A percentile compares a stretch with the other conserved stretches of the same genome.
phyloP scores from a whole-genome alignment of 768 basidiomycete species.

The Hortiboletus campestris region DNA sequence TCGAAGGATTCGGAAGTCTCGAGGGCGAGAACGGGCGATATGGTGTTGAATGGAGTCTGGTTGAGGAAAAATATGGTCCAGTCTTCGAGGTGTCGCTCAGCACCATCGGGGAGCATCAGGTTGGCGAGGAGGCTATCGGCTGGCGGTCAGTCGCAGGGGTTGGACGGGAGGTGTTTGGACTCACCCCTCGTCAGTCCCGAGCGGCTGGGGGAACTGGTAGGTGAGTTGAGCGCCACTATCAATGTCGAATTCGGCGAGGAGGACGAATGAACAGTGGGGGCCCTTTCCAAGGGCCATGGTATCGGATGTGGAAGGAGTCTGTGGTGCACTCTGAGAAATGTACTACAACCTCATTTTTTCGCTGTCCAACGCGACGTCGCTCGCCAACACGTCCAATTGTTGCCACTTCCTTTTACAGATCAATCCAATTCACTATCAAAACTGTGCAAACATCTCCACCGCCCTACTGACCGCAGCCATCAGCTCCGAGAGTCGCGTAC shows the following conservation, averaged over 20 bases:
- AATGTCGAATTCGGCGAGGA: slow-evolving; percentile 99
- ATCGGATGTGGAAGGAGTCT: background rate
- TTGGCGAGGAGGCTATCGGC: slow-evolving; percentile 82
- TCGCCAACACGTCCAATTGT: slow-evolving; percentile 13
- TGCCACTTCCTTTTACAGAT: slow-evolving; percentile 30
- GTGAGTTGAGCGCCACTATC: slow-evolving; percentile 90
- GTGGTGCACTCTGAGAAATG: slow-evolving; percentile 8
- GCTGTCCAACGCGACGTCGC: slow-evolving; percentile 11
- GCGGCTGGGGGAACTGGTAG: slow-evolving; percentile 93
- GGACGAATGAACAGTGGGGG: slow-evolving; percentile 86
- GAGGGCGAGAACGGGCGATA: slow-evolving; percentile 76
- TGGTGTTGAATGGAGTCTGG: slow-evolving; percentile 86
- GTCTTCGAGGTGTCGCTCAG: slow-evolving; percentile 90
- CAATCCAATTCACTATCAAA: slow-evolving; percentile 2
- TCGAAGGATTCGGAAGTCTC: slow-evolving; percentile 46
- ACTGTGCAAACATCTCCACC: slow-evolving; percentile 21
- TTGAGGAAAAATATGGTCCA: slow-evolving; percentile 99
- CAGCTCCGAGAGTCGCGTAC: slow-evolving; percentile 24
- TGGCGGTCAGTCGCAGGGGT: slow-evolving; percentile 1
- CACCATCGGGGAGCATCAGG: slow-evolving; percentile 98
- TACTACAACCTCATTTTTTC: slow-evolving; percentile 6
- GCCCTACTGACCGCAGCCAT: slow-evolving; percentile 28
- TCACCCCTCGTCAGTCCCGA: slow-evolving; percentile 94
- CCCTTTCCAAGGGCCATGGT: slow-evolving; percentile 56
- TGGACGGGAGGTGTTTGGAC: slow-evolving; percentile 9